A percentile compares a stretch with the other conserved stretches of the same genome.
Conservation (phyloP, 805 yeast genomes). For the Saturnispora mendoncae region DNA sequence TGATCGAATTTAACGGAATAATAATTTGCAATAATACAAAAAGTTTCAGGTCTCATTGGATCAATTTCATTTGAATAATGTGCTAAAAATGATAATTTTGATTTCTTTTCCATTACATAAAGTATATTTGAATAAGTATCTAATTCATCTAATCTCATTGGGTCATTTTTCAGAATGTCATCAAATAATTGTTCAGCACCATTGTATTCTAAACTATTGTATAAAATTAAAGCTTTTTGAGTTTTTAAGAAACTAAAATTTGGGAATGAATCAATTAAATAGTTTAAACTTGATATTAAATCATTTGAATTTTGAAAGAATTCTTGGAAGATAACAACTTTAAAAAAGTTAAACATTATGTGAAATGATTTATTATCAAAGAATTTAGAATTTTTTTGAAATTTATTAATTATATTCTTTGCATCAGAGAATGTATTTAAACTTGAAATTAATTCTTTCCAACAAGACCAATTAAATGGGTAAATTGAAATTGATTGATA, state of each 20-base stretch:
- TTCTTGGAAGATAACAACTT: conserved; percentile 63
- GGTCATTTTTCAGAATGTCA: conserved; percentile 61
- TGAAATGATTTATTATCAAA: conserved; percentile 23
- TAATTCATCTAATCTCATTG: conserved; percentile 80
- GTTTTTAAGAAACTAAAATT: conserved; percentile 62
- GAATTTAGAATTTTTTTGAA: conserved; percentile 30
- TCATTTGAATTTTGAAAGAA: conserved; percentile 60
- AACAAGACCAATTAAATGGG: conserved; percentile 90
- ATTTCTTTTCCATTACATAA: conserved; percentile 83
- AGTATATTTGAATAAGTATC: conserved; percentile 92
- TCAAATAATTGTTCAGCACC: conserved; percentile 78
- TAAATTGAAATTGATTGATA: conserved; percentile 53
- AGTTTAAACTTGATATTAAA: conserved; percentile 40
- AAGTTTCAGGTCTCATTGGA: conserved; percentile 85
- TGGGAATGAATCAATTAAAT: conserved; percentile 53
- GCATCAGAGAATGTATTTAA: conserved; percentile 58
- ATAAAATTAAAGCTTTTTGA: conserved; percentile 74
- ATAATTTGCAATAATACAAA: conserved; percentile 90
- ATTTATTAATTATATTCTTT: conserved; percentile 29
- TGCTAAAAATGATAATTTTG: conserved; percentile 79
- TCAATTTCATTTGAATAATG: conserved; percentile 78
- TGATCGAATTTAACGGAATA: conserved; percentile 89
- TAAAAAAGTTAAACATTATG: conserved; percentile 42
- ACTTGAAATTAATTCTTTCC: conserved; percentile 70
- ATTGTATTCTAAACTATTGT: conserved; percentile 76